Evolutionary conservation across 495 filamentous ascomycete genomes (phyloP).

Genomic region (Talaromyces nanjingensis): DNA sequence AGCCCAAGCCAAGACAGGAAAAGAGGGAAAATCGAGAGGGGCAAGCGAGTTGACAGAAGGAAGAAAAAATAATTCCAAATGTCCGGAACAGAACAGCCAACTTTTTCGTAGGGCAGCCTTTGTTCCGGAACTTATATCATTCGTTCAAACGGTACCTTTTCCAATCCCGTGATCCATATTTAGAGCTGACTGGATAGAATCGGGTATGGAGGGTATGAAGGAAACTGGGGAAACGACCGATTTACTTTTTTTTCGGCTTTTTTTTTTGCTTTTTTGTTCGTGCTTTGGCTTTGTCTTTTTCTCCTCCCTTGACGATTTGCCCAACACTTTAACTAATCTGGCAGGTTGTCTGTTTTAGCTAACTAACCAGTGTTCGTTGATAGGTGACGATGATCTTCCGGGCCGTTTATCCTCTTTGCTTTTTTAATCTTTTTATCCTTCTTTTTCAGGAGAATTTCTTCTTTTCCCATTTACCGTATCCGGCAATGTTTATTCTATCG

Average conservation of each 20-base stretch:
- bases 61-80: background rate
- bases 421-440: conserved; percentile 9
- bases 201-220: background rate
- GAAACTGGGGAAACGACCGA: background rate
- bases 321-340: background rate
- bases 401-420: conserved; percentile 10
- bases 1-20: background rate
- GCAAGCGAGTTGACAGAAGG: background rate
- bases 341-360: background rate
- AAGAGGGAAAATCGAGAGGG: background rate
- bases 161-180: conserved; percentile 2
- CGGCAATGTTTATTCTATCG: background rate
- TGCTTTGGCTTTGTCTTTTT: background rate
- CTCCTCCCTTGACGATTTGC: background rate
- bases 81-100: background rate
- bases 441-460: conserved; percentile 10
- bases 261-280: background rate
- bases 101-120: conserved; percentile 1
- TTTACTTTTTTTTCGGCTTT: background rate
- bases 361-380: background rate
- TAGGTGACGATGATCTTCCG: conserved; percentile 1
- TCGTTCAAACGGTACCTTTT: conserved; percentile 1
- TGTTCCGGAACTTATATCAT: conserved; percentile 8
- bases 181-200: conserved; percentile 4
- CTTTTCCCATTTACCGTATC: background rate